A percentile compares a stretch with the other conserved stretches of the same genome.
Evolutionary conservation across 257 asterid species (phyloP).

Genomic region (Asclepias syriaca): DNA sequence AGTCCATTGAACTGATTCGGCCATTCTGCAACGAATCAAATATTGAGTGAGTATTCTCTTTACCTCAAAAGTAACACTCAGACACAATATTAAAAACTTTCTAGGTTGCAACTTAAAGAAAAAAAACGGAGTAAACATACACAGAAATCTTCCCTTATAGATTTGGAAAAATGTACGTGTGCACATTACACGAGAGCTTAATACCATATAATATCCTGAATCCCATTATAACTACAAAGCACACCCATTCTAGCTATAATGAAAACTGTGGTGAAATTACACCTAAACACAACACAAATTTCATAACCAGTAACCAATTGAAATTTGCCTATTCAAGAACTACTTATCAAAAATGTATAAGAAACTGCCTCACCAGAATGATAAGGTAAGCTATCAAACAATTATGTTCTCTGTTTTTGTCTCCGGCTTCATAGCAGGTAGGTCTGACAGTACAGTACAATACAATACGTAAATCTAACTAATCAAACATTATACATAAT

Average conservation of each 20-base stretch:
- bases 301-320: not conserved
- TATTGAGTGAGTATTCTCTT: constrained; percentile 12
- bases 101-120: not conserved
- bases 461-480: not conserved
- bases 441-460: not conserved
- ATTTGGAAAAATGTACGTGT: not conserved
- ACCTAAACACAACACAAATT: not conserved
- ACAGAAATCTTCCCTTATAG: not conserved
- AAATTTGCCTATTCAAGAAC: not conserved
- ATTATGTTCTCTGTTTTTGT: not conserved
- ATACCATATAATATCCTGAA: not conserved
- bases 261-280: not conserved
- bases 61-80: not conserved
- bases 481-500: not conserved
- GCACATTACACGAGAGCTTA: not conserved
- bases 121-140: not conserved
- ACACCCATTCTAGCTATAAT: not conserved
- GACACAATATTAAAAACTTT: not conserved
- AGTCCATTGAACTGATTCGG: constrained; percentile 97
- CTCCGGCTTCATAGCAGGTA: not conserved
- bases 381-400: not conserved
- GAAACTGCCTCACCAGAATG: not conserved
- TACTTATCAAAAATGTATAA: not conserved
- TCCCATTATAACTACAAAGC: not conserved
- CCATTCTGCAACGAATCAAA: constrained; percentile 61